These are phyloP conservation scores for Phytophthora boehmeriae DNA, from an alignment of 352 stramenopile species.

Conservation along the genomic window DNA sequence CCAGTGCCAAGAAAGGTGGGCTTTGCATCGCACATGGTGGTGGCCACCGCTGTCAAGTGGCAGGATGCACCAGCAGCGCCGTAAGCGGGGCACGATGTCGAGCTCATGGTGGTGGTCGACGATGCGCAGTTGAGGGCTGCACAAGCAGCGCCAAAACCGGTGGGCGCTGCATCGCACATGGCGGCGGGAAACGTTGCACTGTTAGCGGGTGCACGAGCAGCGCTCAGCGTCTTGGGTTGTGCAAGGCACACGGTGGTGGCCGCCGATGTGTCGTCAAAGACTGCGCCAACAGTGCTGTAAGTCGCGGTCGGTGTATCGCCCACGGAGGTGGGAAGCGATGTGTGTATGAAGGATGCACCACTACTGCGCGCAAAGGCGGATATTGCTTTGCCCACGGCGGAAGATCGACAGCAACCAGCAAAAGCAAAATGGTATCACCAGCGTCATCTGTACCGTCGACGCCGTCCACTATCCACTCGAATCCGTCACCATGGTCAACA, in stretches of 20 bases:
- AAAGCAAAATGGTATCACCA: constrained; percentile 20
- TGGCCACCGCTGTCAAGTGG: constrained; percentile 78
- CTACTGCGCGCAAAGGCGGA: constrained; percentile 78
- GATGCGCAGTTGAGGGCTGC: constrained; percentile 74
- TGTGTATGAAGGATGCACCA: constrained; percentile 72
- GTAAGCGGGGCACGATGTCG: constrained; percentile 82
- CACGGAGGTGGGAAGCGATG: constrained; percentile 86
- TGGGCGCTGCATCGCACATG: constrained; percentile 82
- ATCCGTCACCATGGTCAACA: constrained; percentile 15
- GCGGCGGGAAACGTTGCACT: constrained; percentile 82
- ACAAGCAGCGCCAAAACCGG: constrained; percentile 86
- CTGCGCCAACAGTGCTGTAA: constrained; percentile 83
- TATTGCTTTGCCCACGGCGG: constrained; percentile 87
- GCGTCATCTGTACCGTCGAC: constrained; percentile 9
- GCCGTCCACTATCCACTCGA: constrained; percentile 13
- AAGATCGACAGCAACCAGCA: constrained; percentile 27
- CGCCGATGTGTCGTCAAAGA: constrained; percentile 66
- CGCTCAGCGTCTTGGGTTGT: constrained; percentile 81
- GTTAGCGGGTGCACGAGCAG: constrained; percentile 76
- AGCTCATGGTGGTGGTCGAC: constrained; percentile 80
- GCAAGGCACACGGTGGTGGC: constrained; percentile 86
- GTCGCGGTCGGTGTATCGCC: constrained; percentile 82
- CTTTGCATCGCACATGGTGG: constrained; percentile 87
- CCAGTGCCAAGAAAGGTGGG: constrained; percentile 85
- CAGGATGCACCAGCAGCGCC: constrained; percentile 74